Conservation (phyloP, 2,329 filamentous ascomycete species). For the Fusarium pseudograminearum region DNA sequence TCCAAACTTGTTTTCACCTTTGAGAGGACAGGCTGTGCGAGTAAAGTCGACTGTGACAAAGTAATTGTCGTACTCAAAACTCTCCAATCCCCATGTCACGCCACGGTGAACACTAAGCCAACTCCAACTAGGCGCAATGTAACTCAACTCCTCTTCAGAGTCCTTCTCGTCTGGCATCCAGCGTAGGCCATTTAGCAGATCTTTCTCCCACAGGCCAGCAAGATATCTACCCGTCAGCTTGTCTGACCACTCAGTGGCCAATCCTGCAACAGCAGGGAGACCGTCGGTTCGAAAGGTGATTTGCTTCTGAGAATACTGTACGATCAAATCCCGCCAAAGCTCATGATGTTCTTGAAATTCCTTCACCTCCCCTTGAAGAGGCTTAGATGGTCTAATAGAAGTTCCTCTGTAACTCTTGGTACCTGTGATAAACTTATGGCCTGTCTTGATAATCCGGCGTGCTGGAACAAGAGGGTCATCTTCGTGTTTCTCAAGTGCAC, state of each 20-base stretch:
- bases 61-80: slow-evolving; percentile 19
- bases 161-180: slow-evolving; percentile 40
- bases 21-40: slow-evolving; percentile 25
- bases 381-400: neutral
- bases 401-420: slow-evolving; percentile 12
- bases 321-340: slow-evolving; percentile 43
- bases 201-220: slow-evolving; percentile 44
- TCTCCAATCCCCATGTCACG: slow-evolving; percentile 38
- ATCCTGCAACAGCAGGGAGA: slow-evolving; percentile 43
- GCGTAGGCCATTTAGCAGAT: slow-evolving; percentile 33
- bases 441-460: slow-evolving; percentile 41
- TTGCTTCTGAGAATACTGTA: slow-evolving; percentile 41
- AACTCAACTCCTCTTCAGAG: neutral
- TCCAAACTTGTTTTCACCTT: slow-evolving; percentile 32
- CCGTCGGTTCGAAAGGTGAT: slow-evolving; percentile 42
- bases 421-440: slow-evolving; percentile 34
- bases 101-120: slow-evolving; percentile 44
- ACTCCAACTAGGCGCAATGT: slow-evolving; percentile 45
- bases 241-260: slow-evolving; percentile 39
- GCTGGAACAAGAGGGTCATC: slow-evolving; percentile 27
- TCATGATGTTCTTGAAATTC: slow-evolving; percentile 34
- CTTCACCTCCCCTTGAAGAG: neutral
- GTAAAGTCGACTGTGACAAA: slow-evolving; percentile 25
- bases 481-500: slow-evolving; percentile 32
- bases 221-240: slow-evolving; percentile 39